phyloP scores from a whole-genome alignment of 495 filamentous ascomycete genomes.

The Rusavskia elegans region DNA sequence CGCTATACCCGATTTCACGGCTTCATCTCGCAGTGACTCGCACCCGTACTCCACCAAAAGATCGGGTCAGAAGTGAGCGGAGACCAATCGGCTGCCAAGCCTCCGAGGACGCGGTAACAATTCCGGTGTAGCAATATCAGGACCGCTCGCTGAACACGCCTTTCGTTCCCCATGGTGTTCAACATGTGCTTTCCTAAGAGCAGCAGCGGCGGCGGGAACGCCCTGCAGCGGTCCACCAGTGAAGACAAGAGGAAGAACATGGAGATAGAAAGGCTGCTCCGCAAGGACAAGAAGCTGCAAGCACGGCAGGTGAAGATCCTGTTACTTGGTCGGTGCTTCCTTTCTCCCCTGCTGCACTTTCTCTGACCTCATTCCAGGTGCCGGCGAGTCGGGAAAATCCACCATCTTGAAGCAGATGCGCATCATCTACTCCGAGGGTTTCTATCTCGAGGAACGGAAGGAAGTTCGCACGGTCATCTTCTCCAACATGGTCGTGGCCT shows the following conservation, averaged over 20 bases:
- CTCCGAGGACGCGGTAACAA: background rate
- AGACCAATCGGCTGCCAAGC: background rate
- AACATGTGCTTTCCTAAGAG: slow-evolving; percentile 17
- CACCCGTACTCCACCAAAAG: too few species aligned
- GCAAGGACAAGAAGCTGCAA: slow-evolving; percentile 68
- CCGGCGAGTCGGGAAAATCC: slow-evolving; percentile 94
- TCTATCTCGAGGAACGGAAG: slow-evolving; percentile 76
- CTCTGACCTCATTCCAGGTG: slow-evolving; percentile 37
- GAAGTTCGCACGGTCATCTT: slow-evolving; percentile 93
- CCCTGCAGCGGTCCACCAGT: slow-evolving; percentile 11
- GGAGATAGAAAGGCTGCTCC: slow-evolving; percentile 63
- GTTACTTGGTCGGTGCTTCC: slow-evolving; percentile 47
- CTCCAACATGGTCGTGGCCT: slow-evolving; percentile 75
- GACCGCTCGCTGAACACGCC: background rate
- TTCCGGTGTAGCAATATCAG: background rate
- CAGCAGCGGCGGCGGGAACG: slow-evolving; percentile 7
- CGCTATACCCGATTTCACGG: too few species aligned
- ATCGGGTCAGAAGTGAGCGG: too few species aligned
- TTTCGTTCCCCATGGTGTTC: slow-evolving; percentile 11
- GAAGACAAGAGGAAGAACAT: slow-evolving; percentile 24
- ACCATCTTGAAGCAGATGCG: slow-evolving; percentile 99
- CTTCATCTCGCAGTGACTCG: too few species aligned
- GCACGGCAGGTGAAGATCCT: slow-evolving; percentile 70
- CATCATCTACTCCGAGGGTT: slow-evolving; percentile 88
- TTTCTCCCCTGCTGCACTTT: background rate